Conservation (phyloP, 1,284 basidiomycete species). For the Sporisorium exsertum region DNA sequence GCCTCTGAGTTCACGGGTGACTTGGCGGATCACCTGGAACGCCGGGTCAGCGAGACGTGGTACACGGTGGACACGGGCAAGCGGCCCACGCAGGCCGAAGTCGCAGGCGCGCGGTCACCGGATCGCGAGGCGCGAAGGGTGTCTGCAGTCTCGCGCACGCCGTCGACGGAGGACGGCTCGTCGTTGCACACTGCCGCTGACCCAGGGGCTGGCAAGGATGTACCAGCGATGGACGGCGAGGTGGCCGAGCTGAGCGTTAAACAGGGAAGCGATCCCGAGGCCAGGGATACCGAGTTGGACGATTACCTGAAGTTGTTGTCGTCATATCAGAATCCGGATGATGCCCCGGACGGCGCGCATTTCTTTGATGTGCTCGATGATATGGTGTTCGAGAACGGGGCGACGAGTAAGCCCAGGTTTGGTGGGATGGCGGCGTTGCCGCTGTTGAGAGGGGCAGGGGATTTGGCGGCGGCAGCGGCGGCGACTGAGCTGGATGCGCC, state of each 20-base stretch:
- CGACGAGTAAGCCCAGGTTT: constrained; percentile 21
- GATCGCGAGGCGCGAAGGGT: not conserved
- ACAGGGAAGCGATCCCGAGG: constrained; percentile 2
- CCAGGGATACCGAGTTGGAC: constrained; percentile 32
- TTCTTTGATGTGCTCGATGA: constrained; percentile 51
- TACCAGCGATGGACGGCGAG: constrained; percentile 6
- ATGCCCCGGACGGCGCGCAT: constrained; percentile 34
- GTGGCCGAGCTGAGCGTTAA: constrained; percentile 4
- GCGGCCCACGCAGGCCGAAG: constrained; percentile 23
- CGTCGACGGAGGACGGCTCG: constrained; percentile 29
- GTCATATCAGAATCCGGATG: constrained; percentile 47
- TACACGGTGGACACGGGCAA: constrained; percentile 23
- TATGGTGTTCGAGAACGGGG: constrained; percentile 36
- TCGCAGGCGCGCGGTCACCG: constrained; percentile 15
- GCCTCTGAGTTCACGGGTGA: constrained; percentile 48
- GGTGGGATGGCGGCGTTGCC: constrained; percentile 15
- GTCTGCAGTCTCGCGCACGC: constrained; percentile 7
- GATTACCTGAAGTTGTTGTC: constrained; percentile 46
- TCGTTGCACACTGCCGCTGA: constrained; percentile 24
- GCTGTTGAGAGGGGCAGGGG: constrained; percentile 17
- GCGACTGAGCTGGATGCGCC: constrained; percentile 35
- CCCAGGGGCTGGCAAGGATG: not conserved
- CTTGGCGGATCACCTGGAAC: constrained; percentile 41
- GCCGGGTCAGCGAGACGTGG: constrained; percentile 43
- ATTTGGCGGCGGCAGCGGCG: constrained; percentile 39